A percentile compares a stretch with the other conserved stretches of the same genome.
Evolutionary conservation across 106 monocot species (phyloP).

Genomic region (Agapanthus africanus): DNA sequence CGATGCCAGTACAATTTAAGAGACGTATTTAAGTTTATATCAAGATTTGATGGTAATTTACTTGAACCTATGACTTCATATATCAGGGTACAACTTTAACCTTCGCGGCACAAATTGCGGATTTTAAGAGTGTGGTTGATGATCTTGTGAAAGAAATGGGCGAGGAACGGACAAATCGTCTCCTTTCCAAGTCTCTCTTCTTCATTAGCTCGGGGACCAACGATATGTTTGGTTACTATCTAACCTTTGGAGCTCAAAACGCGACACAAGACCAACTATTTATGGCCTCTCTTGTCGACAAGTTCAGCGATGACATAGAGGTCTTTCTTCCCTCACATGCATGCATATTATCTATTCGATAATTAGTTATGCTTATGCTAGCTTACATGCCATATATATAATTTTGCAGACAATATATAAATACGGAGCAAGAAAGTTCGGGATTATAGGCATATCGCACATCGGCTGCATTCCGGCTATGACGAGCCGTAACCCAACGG

Average conservation of each 20-base stretch:
- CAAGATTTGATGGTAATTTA: too few species aligned
- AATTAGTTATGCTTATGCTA: background rate
- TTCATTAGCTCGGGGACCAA: slow-evolving; percentile 31
- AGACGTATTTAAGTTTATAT: too few species aligned
- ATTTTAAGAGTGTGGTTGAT: slow-evolving; percentile 10
- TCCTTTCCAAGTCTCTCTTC: slow-evolving; percentile 38
- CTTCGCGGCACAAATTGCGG: slow-evolving; percentile 15
- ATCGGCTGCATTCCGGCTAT: slow-evolving; percentile 27
- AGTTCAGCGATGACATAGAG: slow-evolving; percentile 15
- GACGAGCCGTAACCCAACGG: slow-evolving; percentile 14
- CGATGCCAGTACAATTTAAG: too few species aligned
- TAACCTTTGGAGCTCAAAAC: background rate
- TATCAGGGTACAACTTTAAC: background rate
- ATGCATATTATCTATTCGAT: too few species aligned
- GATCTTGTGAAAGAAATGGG: slow-evolving; percentile 14
- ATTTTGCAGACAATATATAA: slow-evolving; percentile 18
- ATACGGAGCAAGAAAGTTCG: slow-evolving; percentile 35
- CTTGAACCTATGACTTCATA: too few species aligned
- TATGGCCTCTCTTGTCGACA: slow-evolving; percentile 7
- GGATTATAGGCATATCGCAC: slow-evolving; percentile 11
- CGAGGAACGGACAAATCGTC: background rate
- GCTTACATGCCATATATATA: background rate
- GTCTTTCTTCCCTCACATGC: background rate
- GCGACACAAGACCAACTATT: slow-evolving; percentile 11
- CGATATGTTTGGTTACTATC: slow-evolving; percentile 27